Percentiles rank a stretch among this genome's conserved stretches.
These are phyloP conservation scores for Pulveroboletus sp. DNA, from an alignment of 768 basidiomycete genomes.

Conservation along the genomic window DNA sequence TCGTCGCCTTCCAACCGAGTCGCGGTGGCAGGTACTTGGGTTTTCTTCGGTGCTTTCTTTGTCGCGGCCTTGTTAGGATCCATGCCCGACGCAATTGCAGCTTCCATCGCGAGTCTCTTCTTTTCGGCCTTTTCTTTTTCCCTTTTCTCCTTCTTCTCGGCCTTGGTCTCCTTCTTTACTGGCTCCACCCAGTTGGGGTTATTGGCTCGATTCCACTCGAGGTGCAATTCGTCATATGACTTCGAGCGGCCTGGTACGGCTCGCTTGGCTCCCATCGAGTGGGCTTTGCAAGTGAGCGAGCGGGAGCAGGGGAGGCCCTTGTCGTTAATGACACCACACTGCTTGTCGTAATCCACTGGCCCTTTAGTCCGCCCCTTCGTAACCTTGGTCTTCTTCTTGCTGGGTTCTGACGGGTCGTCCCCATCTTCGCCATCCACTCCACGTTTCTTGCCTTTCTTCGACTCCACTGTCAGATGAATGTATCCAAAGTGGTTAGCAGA, in stretches of 20 bases:
- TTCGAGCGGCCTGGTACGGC: slow-evolving; percentile 83
- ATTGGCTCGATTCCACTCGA: slow-evolving; percentile 87
- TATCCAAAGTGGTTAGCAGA: slow-evolving; percentile 2
- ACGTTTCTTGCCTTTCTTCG: slow-evolving; percentile 71
- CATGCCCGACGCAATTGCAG: slow-evolving; percentile 59
- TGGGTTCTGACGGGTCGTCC: slow-evolving; percentile 59
- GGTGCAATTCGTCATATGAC: slow-evolving; percentile 77
- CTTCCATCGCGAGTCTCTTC: slow-evolving; percentile 68
- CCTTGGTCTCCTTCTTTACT: slow-evolving; percentile 80
- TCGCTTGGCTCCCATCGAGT: slow-evolving; percentile 95
- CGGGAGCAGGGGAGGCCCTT: slow-evolving; percentile 90
- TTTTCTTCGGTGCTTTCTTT: slow-evolving; percentile 67
- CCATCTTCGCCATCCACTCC: slow-evolving; percentile 70
- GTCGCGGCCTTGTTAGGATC: slow-evolving; percentile 39
- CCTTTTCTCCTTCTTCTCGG: slow-evolving; percentile 81
- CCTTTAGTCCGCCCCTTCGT: slow-evolving; percentile 80
- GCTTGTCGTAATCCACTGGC: slow-evolving; percentile 85
- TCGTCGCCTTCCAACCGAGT: slow-evolving; percentile 57
- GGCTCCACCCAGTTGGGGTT: slow-evolving; percentile 89
- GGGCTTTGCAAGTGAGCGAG: slow-evolving; percentile 95
- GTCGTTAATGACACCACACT: slow-evolving; percentile 97
- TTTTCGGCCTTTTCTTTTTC: slow-evolving; percentile 81
- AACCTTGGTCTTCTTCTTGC: slow-evolving; percentile 79
- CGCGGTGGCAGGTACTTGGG: slow-evolving; percentile 48
- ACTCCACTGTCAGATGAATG: slow-evolving; percentile 24